Base-by-base conservation (phyloP, 2,329 filamentous ascomycete species). In the Ophiostoma quercus region DNA sequence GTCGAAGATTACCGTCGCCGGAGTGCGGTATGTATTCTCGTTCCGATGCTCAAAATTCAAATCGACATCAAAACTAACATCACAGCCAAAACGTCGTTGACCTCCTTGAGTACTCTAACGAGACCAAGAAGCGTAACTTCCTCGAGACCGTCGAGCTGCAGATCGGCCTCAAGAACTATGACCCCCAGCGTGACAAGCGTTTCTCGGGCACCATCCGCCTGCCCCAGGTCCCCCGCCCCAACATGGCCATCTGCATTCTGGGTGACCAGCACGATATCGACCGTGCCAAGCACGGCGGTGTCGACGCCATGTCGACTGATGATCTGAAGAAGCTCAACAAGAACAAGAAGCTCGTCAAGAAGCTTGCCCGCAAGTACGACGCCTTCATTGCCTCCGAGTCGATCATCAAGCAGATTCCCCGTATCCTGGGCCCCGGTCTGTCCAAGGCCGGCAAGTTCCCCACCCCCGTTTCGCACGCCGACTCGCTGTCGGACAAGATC, bases 281-380 rank as follows among this genome's bases (percentile, higher is more conserved):
- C 83, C 94, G 95, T 88, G 94, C 95, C 81, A 99, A 99, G 90
- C 95, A 99, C 88, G 92, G 93, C 80, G 94, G 93, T 82, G 89
- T 98, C 77, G 95, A 99, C 81, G 93, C 94, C 85, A 98, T 98
- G 95, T 96, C 92, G 79, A 84, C 92, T 76, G 95, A 99, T 79
- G 95, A 99, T 84, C 86, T 99, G 85, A 99, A 99, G 92, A 99
- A 99, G 91, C 92, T 99, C 77, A 99, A 99, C 91, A 99, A 99
- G 92, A 99, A 99, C 92, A 98, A 99, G 92, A 99, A 99, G 91
- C 90, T 98, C 80, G 97, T 99, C 90, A 99, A 99, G 93, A 99
- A 99, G 91, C 92, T 99, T 76, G 95, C 95, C 75, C 93, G 94
- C 90, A 99, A 99, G 88, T 98, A 99, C 90, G 95, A 99, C 84